These are phyloP conservation scores for Pythium scleroteichum DNA, from an alignment of 352 stramenopile genomes.

Conservation along the genomic window DNA sequence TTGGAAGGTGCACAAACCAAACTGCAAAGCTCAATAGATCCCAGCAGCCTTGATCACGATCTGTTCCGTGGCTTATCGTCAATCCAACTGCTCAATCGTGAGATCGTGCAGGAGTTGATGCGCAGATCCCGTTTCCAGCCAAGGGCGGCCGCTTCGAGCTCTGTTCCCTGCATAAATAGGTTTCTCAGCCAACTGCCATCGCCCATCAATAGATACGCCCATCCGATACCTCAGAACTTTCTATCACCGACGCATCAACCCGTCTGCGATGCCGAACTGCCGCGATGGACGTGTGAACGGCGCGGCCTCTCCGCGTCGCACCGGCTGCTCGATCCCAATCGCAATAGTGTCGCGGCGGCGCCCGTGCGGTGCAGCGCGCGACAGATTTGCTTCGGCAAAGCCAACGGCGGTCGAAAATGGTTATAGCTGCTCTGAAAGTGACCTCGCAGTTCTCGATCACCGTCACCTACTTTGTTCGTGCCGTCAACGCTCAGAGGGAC, in stretches of 20 bases:
- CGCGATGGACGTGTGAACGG: neutral
- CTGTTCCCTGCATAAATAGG: neutral
- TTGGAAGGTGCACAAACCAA: constrained; percentile 82
- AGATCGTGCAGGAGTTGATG: neutral
- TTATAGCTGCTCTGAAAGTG: neutral
- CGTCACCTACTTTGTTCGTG: neutral
- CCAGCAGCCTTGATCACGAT: neutral
- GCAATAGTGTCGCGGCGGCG: too few species aligned
- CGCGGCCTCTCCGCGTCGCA: neutral
- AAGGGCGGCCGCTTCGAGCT: neutral
- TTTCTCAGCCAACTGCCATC: neutral
- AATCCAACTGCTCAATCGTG: neutral
- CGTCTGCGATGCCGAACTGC: neutral
- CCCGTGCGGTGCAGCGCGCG: neutral
- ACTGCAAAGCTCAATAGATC: constrained; percentile 45
- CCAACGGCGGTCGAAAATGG: neutral
- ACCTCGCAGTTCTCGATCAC: too few species aligned
- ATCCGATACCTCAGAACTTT: constrained; percentile 3
- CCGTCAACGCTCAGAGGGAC: constrained; percentile 8
- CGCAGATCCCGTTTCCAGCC: neutral
- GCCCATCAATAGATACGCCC: neutral
- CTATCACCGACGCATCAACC: constrained; percentile 1
- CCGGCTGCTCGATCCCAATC: neutral
- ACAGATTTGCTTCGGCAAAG: neutral
- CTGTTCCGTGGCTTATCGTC: neutral